Evolutionary conservation across 176 grass and related monocot genomes (phyloP), one percentile per base, ranked within the genome.

Genomic region (Canna indica): DNA sequence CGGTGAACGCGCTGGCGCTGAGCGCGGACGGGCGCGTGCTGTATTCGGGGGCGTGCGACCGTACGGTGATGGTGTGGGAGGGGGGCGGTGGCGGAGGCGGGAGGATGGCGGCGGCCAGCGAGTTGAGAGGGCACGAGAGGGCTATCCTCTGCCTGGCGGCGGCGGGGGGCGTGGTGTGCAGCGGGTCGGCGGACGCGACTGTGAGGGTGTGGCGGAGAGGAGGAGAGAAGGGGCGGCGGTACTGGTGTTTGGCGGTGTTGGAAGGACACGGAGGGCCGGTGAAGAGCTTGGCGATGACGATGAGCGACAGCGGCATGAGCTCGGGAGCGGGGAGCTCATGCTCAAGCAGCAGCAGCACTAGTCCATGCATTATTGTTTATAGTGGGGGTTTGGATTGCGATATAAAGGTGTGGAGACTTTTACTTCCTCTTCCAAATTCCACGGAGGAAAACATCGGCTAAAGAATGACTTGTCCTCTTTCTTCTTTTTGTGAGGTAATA

Each of bases 41-140:
- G 36, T 95, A 95, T 70, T 95, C 90, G 4, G 90, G 90, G 44
- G 54, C 76, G 15, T 75, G 86, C 14, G 90, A 95, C 38, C 76
- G 67, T 20, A 73, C 84, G 1, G 70, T 95, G 25, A n/a, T 95
- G 16, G 81, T 87, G 42, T 95, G 90, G 90, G 86, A 87, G 69
- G 48, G 73, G 8, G 18, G 24, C 0, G 41, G 44, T 22, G 83
- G 59, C 47, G 18, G n/a, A 0, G 39, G 42, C 20, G 83, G 66
- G 7, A 3, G 18, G 59, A 81, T 77, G 82, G 64, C 5, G 26
- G 82, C 72, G 12, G 61, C 74, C 0, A 75, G 63, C 9, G 79
- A 74, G 0, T 71, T 95, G 29, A 56, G 77, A 45, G 87, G 91
- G 0, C 87, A 90, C 75, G 32, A 53, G 15, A 73, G 25, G 60